These are phyloP conservation scores for Ceratocystis huliohia DNA, from an alignment of 2,329 filamentous ascomycete genomes.

Conservation along the genomic window DNA sequence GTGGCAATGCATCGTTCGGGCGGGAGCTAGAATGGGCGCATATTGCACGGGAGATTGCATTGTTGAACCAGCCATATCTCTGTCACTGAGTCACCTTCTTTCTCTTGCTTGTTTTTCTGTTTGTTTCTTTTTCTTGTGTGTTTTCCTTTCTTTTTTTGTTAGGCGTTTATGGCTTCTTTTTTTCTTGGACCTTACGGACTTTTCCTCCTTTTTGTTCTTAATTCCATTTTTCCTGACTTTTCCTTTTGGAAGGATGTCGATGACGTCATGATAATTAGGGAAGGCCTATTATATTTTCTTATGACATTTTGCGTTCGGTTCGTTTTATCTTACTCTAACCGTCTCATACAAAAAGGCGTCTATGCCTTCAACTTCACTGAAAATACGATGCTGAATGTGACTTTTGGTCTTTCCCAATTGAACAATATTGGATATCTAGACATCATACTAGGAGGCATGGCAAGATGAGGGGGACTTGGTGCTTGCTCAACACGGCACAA, in stretches of 20 bases:
- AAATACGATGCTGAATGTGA: neutral
- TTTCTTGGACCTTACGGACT: neutral
- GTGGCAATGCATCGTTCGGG: constrained; percentile 21
- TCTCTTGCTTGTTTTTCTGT: neutral
- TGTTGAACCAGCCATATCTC: constrained; percentile 84
- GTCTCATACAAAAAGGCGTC: neutral
- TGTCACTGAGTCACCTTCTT: constrained; percentile 15
- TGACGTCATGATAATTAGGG: neutral
- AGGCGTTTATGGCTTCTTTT: neutral
- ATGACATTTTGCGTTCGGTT: neutral
- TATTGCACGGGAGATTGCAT: constrained; percentile 76
- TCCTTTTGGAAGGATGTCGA: neutral
- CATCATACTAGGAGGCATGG: neutral
- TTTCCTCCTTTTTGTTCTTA: neutral
- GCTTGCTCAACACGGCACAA: neutral
- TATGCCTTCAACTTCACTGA: neutral
- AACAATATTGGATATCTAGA: neutral
- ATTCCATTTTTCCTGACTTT: neutral
- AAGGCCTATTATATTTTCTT: neutral
- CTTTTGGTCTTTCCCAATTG: neutral
- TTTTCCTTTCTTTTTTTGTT: neutral
- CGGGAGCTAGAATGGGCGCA: constrained; percentile 86
- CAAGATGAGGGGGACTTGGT: neutral
- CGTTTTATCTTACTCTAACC: neutral
- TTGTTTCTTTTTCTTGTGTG: neutral